Percentiles rank a stretch among this genome's conserved stretches.
Conservation (phyloP, 1,139 yeast genomes). For the Pichia sp. region DNA sequence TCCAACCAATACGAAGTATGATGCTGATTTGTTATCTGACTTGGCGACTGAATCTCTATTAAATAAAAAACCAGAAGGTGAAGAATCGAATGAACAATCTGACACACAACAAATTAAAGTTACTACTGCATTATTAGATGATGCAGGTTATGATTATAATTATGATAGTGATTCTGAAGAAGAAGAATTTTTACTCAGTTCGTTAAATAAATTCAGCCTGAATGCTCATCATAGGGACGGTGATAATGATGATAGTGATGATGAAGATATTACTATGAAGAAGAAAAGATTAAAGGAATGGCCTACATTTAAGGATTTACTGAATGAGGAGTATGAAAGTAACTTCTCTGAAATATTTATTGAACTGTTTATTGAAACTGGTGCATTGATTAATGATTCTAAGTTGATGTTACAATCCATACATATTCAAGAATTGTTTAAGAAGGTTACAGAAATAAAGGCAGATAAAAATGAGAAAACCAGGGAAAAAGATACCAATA, state of each 20-base stretch:
- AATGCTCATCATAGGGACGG: neutral
- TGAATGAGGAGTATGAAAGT: constrained; percentile 17
- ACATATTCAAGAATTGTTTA: constrained; percentile 35
- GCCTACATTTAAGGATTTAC: constrained; percentile 28
- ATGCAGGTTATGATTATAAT: constrained; percentile 14
- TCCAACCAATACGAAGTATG: constrained; percentile 5
- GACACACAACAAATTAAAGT: constrained; percentile 4
- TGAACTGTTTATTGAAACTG: constrained; percentile 54
- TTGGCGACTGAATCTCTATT: no score
- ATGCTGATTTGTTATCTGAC: neutral
- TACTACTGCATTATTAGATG: constrained; percentile 22
- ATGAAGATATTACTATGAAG: neutral
- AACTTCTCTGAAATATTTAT: constrained; percentile 48
- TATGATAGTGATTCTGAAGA: constrained; percentile 11
- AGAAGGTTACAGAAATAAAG: constrained; percentile 1
- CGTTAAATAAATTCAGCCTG: constrained; percentile 12
- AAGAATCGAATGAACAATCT: neutral
- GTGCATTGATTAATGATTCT: constrained; percentile 56
- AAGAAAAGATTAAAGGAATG: constrained; percentile 15
- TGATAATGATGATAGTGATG: neutral
- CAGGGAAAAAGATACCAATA: neutral
- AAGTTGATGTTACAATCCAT: constrained; percentile 57
- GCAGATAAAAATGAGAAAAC: neutral
- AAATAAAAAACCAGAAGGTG: neutral
- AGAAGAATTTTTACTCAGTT: neutral